Evolutionary conservation across 164 flowering plant genomes (phyloP).

Genomic region (Akebia trifoliata): DNA sequence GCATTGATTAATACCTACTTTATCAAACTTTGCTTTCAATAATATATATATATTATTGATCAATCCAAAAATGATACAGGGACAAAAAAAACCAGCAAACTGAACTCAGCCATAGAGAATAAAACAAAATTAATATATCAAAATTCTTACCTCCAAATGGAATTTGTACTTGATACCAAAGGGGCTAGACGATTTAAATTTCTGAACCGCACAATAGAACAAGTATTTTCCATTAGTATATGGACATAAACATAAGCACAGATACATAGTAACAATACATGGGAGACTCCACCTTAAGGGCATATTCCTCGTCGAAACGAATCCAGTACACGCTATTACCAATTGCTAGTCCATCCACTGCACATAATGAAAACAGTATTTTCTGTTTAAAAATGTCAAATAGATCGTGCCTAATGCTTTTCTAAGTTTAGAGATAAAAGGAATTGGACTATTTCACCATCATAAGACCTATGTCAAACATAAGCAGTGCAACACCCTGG

Average conservation of each 20-base stretch:
- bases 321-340: conserved; percentile 94
- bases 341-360: conserved; percentile 77
- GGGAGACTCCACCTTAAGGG: conserved; percentile 53
- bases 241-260: background rate
- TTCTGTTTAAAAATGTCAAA: conserved; percentile 5
- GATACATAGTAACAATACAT: background rate
- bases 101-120: no score
- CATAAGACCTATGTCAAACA: no score
- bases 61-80: no score
- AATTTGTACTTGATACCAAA: conserved; percentile 91
- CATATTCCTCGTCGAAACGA: conserved; percentile 72
- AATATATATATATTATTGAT: no score
- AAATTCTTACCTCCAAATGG: conserved; percentile 74
- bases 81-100: no score
- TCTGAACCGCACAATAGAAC: conserved; percentile 42
- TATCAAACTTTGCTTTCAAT: no score
- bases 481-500: no score
- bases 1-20: no score
- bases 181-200: conserved; percentile 73
- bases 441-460: no score
- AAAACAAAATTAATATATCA: background rate
- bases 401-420: no score
- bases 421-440: no score
- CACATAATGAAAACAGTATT: conserved; percentile 16
- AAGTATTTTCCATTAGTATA: conserved; percentile 7